Evolutionary conservation across 768 basidiomycete species (phyloP).

Genomic region (Fistulinella prunicolor): DNA sequence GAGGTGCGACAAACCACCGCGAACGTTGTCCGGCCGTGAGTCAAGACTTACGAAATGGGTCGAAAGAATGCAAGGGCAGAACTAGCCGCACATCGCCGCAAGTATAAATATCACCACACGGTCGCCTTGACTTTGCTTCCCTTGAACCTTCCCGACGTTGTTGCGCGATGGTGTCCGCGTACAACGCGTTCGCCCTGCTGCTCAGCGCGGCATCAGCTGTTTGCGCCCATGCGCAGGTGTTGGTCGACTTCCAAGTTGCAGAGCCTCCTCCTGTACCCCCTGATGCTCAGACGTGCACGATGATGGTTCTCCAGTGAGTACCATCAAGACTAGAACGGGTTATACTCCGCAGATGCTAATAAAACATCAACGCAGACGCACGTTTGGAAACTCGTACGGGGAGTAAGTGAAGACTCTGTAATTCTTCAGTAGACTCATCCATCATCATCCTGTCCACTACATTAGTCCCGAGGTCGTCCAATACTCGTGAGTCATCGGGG

Average conservation of each 20-base stretch:
- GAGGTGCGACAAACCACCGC: too few species aligned
- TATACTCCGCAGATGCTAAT: neutral
- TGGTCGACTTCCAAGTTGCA: constrained; percentile 68
- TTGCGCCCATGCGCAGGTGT: constrained; percentile 24
- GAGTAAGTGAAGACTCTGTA: constrained; percentile 39
- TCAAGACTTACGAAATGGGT: too few species aligned
- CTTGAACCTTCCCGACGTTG: too few species aligned
- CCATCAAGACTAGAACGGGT: neutral
- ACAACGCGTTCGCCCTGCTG: constrained; percentile 12
- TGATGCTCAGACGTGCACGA: constrained; percentile 58
- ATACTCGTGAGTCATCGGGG: constrained; percentile 43
- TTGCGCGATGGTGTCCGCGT: constrained; percentile 20
- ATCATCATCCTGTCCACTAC: neutral
- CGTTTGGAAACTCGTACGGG: constrained; percentile 71
- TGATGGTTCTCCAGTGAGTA: constrained; percentile 59
- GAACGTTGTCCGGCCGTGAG: neutral
- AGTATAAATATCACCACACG: constrained; percentile 6
- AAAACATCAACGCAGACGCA: constrained; percentile 43
- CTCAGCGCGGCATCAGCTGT: constrained; percentile 8
- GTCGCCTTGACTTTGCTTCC: neutral
- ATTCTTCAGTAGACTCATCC: neutral
- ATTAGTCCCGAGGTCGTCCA: constrained; percentile 61
- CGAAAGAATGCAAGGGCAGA: too few species aligned
- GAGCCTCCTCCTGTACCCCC: constrained; percentile 70
- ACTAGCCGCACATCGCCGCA: too few species aligned